Evolutionary conservation across 2,329 filamentous ascomycete genomes (phyloP).

Genomic region (Trichoderma cornu-damae): DNA sequence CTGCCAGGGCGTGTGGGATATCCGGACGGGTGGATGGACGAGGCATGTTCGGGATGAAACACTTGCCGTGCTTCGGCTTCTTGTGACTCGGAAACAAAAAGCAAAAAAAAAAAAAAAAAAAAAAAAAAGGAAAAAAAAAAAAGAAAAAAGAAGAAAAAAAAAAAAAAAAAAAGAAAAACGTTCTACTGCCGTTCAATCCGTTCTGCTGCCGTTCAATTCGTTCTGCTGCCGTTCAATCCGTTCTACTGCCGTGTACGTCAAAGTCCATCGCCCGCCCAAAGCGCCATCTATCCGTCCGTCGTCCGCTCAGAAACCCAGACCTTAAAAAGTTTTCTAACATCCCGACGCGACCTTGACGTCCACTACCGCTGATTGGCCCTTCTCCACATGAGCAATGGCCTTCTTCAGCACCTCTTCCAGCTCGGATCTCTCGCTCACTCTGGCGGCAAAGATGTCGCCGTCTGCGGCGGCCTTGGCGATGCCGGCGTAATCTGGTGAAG

Average conservation of each 20-base stretch:
- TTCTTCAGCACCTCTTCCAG: constrained; percentile 44
- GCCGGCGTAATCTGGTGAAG: constrained; percentile 53
- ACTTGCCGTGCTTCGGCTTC: background rate
- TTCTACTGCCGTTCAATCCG: background rate
- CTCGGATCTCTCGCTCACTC: constrained; percentile 42
- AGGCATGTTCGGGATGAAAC: background rate
- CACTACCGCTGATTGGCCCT: constrained; percentile 48
- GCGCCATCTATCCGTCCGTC: background rate
- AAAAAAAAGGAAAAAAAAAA: no score
- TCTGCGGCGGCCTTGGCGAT: constrained; percentile 57
- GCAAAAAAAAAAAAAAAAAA: no score
- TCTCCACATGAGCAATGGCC: constrained; percentile 47
- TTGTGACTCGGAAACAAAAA: no score
- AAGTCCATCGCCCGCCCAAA: background rate
- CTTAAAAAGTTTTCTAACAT: constrained; percentile 30
- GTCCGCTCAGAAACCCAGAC: background rate
- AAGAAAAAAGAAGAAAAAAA: no score
- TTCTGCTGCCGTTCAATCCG: background rate
- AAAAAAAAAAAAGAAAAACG: no score
- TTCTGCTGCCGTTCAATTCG: background rate
- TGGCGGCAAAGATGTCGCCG: constrained; percentile 47
- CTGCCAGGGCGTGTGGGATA: background rate
- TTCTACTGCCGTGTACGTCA: background rate
- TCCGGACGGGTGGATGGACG: background rate
- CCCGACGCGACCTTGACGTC: constrained; percentile 48